Evolutionary conservation across 306 rosid genomes (phyloP).

Genomic region (Hippophae tibetana): DNA sequence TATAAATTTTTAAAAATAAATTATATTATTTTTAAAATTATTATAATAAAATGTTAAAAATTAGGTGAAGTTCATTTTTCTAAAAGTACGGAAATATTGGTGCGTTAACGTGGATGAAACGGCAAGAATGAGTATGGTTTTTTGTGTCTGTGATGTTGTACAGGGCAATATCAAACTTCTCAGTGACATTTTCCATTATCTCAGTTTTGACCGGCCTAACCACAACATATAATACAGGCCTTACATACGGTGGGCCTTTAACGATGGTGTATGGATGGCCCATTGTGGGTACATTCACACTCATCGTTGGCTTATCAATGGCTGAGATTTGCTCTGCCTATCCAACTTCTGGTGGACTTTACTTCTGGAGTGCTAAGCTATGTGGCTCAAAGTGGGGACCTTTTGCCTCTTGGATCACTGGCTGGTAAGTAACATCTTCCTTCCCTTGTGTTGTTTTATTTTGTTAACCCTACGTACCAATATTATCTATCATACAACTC

Average conservation of each 20-base stretch:
- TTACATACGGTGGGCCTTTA: constrained; percentile 27
- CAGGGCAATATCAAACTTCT: constrained; percentile 32
- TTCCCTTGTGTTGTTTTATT: neutral
- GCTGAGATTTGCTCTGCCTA: constrained; percentile 44
- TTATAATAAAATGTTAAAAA: no score
- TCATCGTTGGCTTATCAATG: constrained; percentile 30
- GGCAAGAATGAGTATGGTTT: neutral
- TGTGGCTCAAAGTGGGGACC: constrained; percentile 23
- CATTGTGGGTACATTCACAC: constrained; percentile 23
- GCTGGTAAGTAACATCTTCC: constrained; percentile 23
- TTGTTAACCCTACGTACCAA: no score
- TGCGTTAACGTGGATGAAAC: no score
- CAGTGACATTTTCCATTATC: constrained; percentile 34
- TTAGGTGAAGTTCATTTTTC: no score
- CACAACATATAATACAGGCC: constrained; percentile 24
- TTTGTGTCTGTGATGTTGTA: neutral
- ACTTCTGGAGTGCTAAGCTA: constrained; percentile 42
- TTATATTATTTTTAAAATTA: no score
- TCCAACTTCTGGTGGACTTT: constrained; percentile 47
- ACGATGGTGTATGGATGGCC: constrained; percentile 43
- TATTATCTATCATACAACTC: no score
- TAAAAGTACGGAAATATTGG: no score
- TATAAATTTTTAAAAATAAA: no score
- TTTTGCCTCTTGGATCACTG: constrained; percentile 40
- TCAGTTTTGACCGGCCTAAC: constrained; percentile 35